Base-by-base conservation (phyloP, 768 basidiomycete genomes). In the Phlegmacium glaucopus region DNA sequence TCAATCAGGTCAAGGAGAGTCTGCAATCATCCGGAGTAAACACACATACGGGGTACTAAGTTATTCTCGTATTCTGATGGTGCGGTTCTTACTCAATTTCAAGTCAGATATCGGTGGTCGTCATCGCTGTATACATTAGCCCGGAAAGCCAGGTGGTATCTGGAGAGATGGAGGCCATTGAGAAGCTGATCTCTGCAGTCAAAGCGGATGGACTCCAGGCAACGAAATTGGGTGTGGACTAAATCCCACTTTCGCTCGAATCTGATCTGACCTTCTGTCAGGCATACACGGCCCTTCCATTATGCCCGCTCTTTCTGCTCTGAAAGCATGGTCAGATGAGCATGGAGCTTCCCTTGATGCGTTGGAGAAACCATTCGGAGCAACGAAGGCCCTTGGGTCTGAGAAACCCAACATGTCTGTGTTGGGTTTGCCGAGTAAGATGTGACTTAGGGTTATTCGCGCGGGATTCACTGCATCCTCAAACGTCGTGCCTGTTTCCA, bases 351-450 rank as follows among this genome's bases (percentile, higher is more conserved):
- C 32, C 9, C 51, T 63, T 30, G 46, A 47, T 16, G 52, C 52
- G 4, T 51, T 65, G 15, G 56, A 62, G 38, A 55, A 62, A 27
- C 58, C 58, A 0, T 58, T 68, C 45, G 53, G 50, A 1, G 50
- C 32, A n/a, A 48, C 62, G 1, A 71, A 69, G 25, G 70, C 72
- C 2, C 68, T 77, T 1, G 71, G 71, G 1, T 75, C 73, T 58
- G 83, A 81, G 75, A 86, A 83, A 58, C 70, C 73, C 28, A 78
- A 77, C 28, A 79, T 83, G 42, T 68, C 87, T 9, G 85, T 80
- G 0, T 62, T 87, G 2, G 83, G 83, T 1, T 52, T 85, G 12
- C 84, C 85, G 0, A 79, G 80, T 1, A 74, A 76, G 0, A 69
- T 71, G 62, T 54, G 80, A 1, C 51, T 82, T 1, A 77, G 72